A percentile compares a stretch with the other conserved stretches of the same genome.
phyloP scores from a whole-genome alignment of 441 rosid genomes.

The Lepidium campestre region DNA sequence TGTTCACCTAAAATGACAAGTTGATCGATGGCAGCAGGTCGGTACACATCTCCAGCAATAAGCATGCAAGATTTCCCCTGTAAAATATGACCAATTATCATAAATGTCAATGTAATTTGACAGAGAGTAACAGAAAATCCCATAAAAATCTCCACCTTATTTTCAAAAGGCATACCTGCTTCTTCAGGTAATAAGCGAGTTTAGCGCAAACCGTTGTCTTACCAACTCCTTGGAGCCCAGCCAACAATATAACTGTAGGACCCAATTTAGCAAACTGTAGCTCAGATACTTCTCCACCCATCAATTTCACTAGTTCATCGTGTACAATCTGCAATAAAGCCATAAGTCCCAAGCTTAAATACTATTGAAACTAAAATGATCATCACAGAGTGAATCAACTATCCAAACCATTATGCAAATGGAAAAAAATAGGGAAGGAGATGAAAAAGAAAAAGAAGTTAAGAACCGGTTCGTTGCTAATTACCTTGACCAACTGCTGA shows the following conservation, averaged over 20 bases:
- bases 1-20: conserved; percentile 91
- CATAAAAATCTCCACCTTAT: not conserved
- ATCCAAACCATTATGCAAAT: too few relatives aligned
- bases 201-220: conserved; percentile 96
- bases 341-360: not conserved
- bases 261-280: conserved; percentile 76
- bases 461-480: not conserved
- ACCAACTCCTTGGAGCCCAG: conserved; percentile 97
- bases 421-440: too few relatives aligned
- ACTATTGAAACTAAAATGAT: not conserved
- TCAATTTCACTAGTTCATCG: conserved; percentile 88
- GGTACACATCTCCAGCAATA: conserved; percentile 96
- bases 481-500: conserved; percentile 93
- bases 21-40: conserved; percentile 99
- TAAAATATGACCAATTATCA: not conserved
- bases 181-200: conserved; percentile 90
- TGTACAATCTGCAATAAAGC: conserved; percentile 55
- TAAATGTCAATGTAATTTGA: not conserved
- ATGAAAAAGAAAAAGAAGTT: not conserved
- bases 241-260: conserved; percentile 84
- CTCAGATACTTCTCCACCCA: conserved; percentile 98
- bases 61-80: conserved; percentile 95
- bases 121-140: not conserved
- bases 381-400: not conserved
- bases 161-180: conserved; percentile 50